Percentiles rank a stretch among this genome's conserved stretches.
Conservation (phyloP, 257 asterid genomes). For the Cruciata laevipes region DNA sequence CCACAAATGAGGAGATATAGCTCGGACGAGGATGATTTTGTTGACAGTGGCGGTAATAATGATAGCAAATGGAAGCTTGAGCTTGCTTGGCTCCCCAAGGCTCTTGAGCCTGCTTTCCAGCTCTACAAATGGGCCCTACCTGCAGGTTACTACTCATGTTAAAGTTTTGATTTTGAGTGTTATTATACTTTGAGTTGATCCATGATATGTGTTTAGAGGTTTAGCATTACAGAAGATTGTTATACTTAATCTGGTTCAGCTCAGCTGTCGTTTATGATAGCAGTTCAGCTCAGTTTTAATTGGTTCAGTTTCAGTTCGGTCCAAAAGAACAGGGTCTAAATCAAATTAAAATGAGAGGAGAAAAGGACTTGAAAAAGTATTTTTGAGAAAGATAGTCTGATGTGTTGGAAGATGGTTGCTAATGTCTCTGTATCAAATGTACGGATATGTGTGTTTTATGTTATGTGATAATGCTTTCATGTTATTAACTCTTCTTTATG, state of each 20-base stretch:
- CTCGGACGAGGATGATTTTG: constrained; percentile 35
- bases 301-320: neutral
- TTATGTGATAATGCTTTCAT: neutral
- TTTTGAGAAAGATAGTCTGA: neutral
- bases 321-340: neutral
- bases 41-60: constrained; percentile 9
- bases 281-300: too few species aligned
- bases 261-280: too few species aligned
- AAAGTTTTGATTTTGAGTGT: neutral
- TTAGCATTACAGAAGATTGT: neutral
- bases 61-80: constrained; percentile 64
- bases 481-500: neutral
- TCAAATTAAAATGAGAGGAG: too few species aligned
- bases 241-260: too few species aligned
- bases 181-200: neutral
- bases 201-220: neutral
- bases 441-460: neutral
- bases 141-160: constrained; percentile 30
- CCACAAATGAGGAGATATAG: constrained; percentile 20
- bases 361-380: neutral
- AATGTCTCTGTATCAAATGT: too few species aligned
- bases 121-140: constrained; percentile 78
- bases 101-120: constrained; percentile 86
- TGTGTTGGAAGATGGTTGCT: neutral
- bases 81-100: constrained; percentile 74